phyloP scores from a whole-genome alignment of 2,329 filamentous ascomycete genomes.

The Fusarium zealandicum region DNA sequence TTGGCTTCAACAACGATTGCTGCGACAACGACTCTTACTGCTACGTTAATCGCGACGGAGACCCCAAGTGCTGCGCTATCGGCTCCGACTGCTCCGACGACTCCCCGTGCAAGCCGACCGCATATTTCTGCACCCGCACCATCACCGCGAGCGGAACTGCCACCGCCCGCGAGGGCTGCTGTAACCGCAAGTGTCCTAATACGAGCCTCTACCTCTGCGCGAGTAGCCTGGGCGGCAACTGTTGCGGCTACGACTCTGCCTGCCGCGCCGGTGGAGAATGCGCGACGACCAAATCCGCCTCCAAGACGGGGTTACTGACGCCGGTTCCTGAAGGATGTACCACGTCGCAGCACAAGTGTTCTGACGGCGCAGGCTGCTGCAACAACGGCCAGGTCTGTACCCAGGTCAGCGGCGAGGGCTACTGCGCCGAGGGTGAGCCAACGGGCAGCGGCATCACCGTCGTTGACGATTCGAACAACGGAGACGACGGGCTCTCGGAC shows the following conservation, averaged over 20 bases:
- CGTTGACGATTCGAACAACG: conserved; percentile 38
- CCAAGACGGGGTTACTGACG: conserved; percentile 42
- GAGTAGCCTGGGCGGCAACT: conserved; percentile 53
- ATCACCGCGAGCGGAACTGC: conserved; percentile 40
- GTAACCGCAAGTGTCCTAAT: conserved; percentile 50
- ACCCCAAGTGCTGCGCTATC: conserved; percentile 52
- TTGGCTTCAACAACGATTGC: conserved; percentile 49
- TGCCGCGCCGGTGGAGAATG: conserved; percentile 51
- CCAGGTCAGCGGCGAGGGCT: conserved; percentile 45
- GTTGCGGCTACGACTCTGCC: conserved; percentile 55
- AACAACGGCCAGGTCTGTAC: conserved; percentile 53
- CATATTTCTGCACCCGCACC: conserved; percentile 47
- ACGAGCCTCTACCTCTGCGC: conserved; percentile 56
- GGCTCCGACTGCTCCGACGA: conserved; percentile 51
- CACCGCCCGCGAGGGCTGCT: conserved; percentile 46
- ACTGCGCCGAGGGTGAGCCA: conserved; percentile 50
- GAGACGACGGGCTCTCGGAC: conserved; percentile 47
- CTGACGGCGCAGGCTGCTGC: conserved; percentile 60
- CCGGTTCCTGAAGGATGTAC: conserved; percentile 54
- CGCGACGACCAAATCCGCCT: conserved; percentile 42
- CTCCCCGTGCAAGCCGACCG: conserved; percentile 45
- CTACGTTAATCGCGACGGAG: conserved; percentile 48
- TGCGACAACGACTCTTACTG: conserved; percentile 56
- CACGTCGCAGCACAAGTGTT: conserved; percentile 53
- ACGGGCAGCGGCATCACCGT: conserved; percentile 45